These are phyloP conservation scores for Tetrapyrgos nigripes DNA, from an alignment of 1,284 basidiomycete genomes.

Conservation along the genomic window DNA sequence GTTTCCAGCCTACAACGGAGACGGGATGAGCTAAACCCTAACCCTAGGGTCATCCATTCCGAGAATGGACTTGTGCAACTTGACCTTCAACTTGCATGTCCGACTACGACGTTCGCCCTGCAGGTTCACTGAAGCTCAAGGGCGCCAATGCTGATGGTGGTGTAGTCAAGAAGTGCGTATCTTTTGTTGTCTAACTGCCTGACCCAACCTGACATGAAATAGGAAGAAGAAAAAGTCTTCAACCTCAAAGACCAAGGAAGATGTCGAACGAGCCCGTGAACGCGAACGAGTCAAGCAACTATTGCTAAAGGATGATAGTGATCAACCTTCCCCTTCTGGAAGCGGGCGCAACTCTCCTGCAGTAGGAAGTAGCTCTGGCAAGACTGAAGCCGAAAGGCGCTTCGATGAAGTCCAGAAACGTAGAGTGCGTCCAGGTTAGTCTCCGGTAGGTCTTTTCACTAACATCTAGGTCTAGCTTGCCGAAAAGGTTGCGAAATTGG, in stretches of 20 bases:
- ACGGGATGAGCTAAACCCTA: background rate
- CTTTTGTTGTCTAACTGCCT: background rate
- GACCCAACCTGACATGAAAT: conserved; percentile 23
- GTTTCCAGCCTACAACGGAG: conserved; percentile 7
- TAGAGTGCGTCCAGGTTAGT: conserved; percentile 62
- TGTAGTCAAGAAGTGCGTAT: conserved; percentile 79
- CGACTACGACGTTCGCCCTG: conserved; percentile 87
- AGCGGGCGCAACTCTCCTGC: conserved; percentile 67
- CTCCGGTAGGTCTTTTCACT: conserved; percentile 1
- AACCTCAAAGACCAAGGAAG: conserved; percentile 48
- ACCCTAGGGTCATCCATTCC: background rate
- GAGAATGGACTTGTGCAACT: conserved; percentile 13
- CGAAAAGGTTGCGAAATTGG: conserved; percentile 83
- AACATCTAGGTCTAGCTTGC: conserved; percentile 59
- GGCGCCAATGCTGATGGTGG: conserved; percentile 79
- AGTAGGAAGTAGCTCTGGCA: conserved; percentile 52
- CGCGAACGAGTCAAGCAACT: conserved; percentile 54
- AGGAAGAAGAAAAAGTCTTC: conserved; percentile 92
- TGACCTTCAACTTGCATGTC: conserved; percentile 55
- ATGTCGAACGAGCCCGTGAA: conserved; percentile 46
- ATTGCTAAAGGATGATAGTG: conserved; percentile 55
- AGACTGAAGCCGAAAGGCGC: conserved; percentile 90
- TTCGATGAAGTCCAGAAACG: conserved; percentile 88
- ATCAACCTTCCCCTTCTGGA: conserved; percentile 50
- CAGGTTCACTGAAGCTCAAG: conserved; percentile 92